Percentiles rank a stretch among this genome's conserved stretches.
Evolutionary conservation across 495 filamentous ascomycete genomes (phyloP).

Genomic region (Hypoxylon subgilvum): DNA sequence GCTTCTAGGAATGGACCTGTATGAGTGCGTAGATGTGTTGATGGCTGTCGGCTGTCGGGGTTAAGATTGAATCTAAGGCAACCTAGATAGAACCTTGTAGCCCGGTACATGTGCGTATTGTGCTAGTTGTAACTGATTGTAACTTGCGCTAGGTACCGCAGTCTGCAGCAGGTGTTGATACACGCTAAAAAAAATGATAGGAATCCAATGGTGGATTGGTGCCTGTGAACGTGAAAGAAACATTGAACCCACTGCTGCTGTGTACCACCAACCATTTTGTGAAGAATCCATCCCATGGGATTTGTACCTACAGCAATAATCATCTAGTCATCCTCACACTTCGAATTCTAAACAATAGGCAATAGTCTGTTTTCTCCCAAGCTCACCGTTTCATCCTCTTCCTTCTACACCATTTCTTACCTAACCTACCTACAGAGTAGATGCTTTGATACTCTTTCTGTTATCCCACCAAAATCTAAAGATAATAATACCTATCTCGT

Average conservation of each 20-base stretch:
- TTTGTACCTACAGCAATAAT: not conserved
- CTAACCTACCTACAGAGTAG: not conserved
- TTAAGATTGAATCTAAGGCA: too few species aligned
- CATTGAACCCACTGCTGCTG: constrained; percentile 10
- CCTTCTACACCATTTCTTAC: not conserved
- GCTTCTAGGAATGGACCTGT: too few species aligned
- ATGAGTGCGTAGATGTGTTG: too few species aligned
- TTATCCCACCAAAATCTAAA: constrained; percentile 17
- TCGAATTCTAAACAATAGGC: too few species aligned
- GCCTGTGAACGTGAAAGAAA: constrained; percentile 24
- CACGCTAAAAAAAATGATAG: constrained; percentile 10
- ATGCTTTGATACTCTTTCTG: constrained; percentile 19
- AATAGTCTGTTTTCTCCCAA: too few species aligned
- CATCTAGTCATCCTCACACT: constrained; percentile 10
- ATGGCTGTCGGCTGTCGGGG: too few species aligned
- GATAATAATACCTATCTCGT: constrained; percentile 14
- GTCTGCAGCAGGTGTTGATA: constrained; percentile 7
- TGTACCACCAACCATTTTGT: constrained; percentile 24
- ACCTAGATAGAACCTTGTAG: too few species aligned
- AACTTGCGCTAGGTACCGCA: not conserved
- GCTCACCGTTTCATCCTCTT: constrained; percentile 3
- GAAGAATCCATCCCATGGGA: constrained; percentile 6
- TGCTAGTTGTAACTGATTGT: too few species aligned
- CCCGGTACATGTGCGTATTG: too few species aligned
- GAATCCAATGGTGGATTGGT: constrained; percentile 28